Base-by-base conservation (phyloP, 1,284 basidiomycete genomes). In the Ustilago xerochloae region DNA sequence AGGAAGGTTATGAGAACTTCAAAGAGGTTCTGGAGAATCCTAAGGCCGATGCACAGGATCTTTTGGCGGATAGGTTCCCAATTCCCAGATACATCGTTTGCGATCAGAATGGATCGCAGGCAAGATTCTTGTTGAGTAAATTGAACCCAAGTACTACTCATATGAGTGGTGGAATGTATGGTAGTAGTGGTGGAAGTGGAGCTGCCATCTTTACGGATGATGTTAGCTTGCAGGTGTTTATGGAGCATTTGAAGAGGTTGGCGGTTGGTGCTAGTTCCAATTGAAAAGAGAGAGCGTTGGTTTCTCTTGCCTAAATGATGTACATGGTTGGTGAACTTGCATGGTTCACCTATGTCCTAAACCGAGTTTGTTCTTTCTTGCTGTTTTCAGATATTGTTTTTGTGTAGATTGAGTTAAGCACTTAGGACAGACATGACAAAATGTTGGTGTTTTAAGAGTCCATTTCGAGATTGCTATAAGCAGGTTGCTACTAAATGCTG, bases 131-230 rank as follows among this genome's bases (percentile, higher is more conserved):
- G 82, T 87, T 99, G 47, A 93, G 91, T 57, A 99, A 99, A 86
- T 88, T 99, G 52, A 99, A 99, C 86, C 97, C 97, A 2, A 95
- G 93, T 59, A 99, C 96, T 54, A 99, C 96, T 54, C 96, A 99
- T 85, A 95, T 97, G 91, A 91, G 91, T 22, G 90, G 91, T 22
- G 82, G 82, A 12, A 80, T 83, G 66, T 84, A 89, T 32, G 89
- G 88, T 43, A 85, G 88, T 8, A 30, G 50, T 3, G 76, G 72
- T 7, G 76, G 58, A 9, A 75, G 76, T 1, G 96, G 95, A 4
- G 92, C 93, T 84, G 94, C 94, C 16, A 98, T 99, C 86, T 97
- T 98, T 85, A 99, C 97, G 56, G 97, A 99, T 86, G 97, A 99
- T 86, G 96, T 99, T 66, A 77, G 73, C 47, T 55, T 85, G 41